A percentile compares a stretch with the other conserved stretches of the same genome.
These are phyloP conservation scores for Boletus rubroflammeus DNA, from an alignment of 768 basidiomycete species.

Conservation along the genomic window DNA sequence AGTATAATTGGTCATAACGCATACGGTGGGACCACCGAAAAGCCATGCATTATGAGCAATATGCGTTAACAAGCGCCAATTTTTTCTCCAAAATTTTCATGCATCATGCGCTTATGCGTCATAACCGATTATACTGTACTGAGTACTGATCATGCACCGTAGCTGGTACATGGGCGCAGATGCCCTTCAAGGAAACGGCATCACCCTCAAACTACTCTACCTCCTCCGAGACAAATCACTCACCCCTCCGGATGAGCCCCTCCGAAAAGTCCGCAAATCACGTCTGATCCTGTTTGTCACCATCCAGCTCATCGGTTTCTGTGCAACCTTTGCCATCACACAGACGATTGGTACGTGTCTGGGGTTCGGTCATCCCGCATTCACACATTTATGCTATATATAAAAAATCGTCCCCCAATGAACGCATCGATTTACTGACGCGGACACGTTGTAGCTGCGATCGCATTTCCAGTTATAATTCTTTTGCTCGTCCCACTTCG, in stretches of 20 bases:
- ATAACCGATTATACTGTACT: not conserved
- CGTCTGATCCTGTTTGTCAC: conserved; percentile 67
- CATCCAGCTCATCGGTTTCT: conserved; percentile 81
- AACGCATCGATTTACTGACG: too few species aligned
- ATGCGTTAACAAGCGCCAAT: not conserved
- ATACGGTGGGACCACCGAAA: not conserved
- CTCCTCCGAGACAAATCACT: conserved; percentile 69
- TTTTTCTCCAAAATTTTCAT: not conserved
- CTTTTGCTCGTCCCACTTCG: conserved; percentile 78
- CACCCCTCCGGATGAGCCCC: conserved; percentile 63
- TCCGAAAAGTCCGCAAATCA: conserved; percentile 69
- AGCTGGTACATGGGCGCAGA: conserved; percentile 94
- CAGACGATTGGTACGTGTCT: conserved; percentile 71
- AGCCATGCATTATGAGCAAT: not conserved
- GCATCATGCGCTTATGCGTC: not conserved
- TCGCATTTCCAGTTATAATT: conserved; percentile 89
- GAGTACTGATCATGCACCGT: not conserved
- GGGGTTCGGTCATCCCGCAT: not conserved
- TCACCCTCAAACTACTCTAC: conserved; percentile 77
- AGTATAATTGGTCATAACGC: not conserved
- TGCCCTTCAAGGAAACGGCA: conserved; percentile 76
- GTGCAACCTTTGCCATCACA: conserved; percentile 84
- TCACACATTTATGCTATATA: not conserved
- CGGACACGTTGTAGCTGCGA: conserved; percentile 55
- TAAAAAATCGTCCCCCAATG: too few species aligned